phyloP scores from a whole-genome alignment of 2,329 filamentous ascomycete species.

The Fusarium armeniacum region DNA sequence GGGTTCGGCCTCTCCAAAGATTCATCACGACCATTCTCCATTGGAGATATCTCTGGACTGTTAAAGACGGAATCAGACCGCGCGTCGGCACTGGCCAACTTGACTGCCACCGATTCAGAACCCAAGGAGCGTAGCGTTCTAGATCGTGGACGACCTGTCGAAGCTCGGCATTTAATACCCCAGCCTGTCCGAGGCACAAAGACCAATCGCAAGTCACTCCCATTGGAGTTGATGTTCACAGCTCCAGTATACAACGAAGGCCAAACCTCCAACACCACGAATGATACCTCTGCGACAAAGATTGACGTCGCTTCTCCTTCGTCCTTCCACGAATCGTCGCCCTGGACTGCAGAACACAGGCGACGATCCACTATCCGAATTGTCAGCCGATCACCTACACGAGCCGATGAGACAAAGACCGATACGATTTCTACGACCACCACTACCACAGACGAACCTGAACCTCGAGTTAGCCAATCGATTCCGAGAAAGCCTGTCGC shows the following conservation, averaged over 20 bases:
- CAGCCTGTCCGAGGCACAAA: constrained; percentile 14
- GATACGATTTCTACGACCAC: constrained; percentile 8
- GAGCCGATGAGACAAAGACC: constrained; percentile 10
- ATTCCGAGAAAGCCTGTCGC: neutral
- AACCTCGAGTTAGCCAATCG: neutral
- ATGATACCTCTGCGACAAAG: neutral
- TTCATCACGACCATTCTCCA: constrained; percentile 6
- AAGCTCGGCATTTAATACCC: constrained; percentile 30
- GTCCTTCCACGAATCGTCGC: constrained; percentile 7
- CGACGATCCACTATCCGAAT: constrained; percentile 13
- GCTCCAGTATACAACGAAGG: constrained; percentile 13
- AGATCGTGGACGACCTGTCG: constrained; percentile 27
- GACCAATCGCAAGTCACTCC: constrained; percentile 28
- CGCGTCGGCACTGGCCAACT: constrained; percentile 7
- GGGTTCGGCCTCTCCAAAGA: neutral
- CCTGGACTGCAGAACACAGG: constrained; percentile 7
- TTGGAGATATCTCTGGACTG: constrained; percentile 4
- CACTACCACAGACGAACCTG: neutral
- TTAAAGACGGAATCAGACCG: constrained; percentile 15
- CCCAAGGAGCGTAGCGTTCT: constrained; percentile 7
- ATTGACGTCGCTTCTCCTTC: constrained; percentile 10
- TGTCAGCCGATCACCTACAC: constrained; percentile 8
- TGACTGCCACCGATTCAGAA: neutral
- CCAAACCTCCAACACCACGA: neutral
- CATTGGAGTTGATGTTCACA: constrained; percentile 24